phyloP scores from a whole-genome alignment of 179 eudicot species.

The Sideroxylon spinosum region DNA sequence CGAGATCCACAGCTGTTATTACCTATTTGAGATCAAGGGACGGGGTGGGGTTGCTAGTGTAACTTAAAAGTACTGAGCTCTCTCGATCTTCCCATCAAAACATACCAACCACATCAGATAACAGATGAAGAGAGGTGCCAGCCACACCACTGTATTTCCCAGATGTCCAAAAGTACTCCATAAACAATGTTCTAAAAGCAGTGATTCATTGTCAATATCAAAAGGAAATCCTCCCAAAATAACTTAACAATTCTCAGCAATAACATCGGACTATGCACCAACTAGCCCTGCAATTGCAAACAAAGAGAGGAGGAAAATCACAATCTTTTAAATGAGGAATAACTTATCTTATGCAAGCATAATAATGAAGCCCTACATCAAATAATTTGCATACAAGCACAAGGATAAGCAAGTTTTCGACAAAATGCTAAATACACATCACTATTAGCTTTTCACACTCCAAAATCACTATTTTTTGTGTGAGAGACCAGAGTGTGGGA shows the following conservation, averaged over 20 bases:
- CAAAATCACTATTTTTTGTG: too few species aligned
- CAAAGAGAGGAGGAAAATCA: not conserved
- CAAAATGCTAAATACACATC: too few species aligned
- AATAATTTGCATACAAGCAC: not conserved
- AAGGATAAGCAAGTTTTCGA: too few species aligned
- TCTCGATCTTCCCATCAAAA: too few species aligned
- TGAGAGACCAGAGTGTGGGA: too few species aligned
- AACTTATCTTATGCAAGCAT: not conserved
- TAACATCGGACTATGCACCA: not conserved
- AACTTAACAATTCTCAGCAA: not conserved
- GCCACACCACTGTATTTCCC: not conserved
- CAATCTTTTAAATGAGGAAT: not conserved
- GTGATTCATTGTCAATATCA: not conserved
- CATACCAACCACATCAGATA: not conserved
- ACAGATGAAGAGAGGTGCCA: not conserved
- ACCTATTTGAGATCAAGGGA: too few species aligned
- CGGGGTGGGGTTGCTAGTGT: too few species aligned
- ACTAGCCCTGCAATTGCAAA: constrained; percentile 7
- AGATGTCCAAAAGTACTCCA: not conserved
- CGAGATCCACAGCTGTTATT: too few species aligned
- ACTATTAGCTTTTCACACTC: too few species aligned
- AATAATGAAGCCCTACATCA: not conserved
- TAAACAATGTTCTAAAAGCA: not conserved
- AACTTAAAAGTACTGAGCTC: too few species aligned
- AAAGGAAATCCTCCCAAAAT: not conserved